Evolutionary conservation across 257 asterid species (phyloP), one percentile per base, ranked within the genome.

Genomic region (Nicotiana tabacum): DNA sequence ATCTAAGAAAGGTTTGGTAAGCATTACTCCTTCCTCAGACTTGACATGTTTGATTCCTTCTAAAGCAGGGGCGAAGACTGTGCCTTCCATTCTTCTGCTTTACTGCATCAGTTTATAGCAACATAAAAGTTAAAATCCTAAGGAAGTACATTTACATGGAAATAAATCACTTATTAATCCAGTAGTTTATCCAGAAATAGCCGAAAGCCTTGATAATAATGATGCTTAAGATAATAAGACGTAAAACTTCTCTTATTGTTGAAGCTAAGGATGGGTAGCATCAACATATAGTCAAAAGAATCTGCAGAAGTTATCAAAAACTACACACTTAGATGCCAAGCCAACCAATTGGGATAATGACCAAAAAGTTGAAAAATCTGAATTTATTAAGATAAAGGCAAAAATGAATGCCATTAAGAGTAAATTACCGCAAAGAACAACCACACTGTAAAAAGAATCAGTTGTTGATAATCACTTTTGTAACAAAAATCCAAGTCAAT

Each of bases 1-100:
- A 55, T 96, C 98, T 92, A 96, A 87, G 92, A 96, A 94, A 56
- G 93, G 97, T 89, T 89, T 94, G 30, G 98, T 90, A 68, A 96
- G 98, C 88, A 94, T 89, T 39, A 86, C 92, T 88, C 98, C 98
- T 62, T 90, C 92, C 88, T 86, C 95, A 13, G 99, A 88, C 83
- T 90, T 94, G 77, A 96, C 96, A 82, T 92, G 94, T 86, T 94
- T 90, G 96, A 96, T 93, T 87, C 96, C 97, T 82, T 94, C 98
- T 86, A 96, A 80, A 27, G 98, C 98, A 79, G 99, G 98, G 65
- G 91, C 21, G 66, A 96, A 96, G 74, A 85, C 93, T 0, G 99
- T 94, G 83, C 97, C 98, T 87, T 92, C 99, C 99, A 94, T 94
- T 87, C 43, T 78, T 64, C 53, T 60, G 60, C 84, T 51, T 85